Conservation (phyloP, 768 basidiomycete species). For the Basidioascus undulatus region DNA sequence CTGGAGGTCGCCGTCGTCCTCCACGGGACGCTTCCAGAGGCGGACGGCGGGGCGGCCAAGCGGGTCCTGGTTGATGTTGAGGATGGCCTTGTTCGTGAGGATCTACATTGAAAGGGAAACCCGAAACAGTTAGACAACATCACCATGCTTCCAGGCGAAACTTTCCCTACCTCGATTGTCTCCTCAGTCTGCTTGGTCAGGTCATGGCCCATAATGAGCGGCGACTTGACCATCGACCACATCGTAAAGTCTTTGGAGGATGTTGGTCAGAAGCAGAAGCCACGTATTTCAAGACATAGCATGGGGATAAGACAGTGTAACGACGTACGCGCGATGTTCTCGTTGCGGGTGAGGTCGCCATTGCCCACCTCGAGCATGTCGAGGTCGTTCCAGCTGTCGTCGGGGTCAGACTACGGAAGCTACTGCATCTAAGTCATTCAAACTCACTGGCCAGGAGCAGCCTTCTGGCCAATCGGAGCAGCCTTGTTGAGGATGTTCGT, state of each 20-base stretch:
- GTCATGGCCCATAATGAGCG: conserved; percentile 24
- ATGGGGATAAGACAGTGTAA: background rate
- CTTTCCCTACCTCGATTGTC: no score
- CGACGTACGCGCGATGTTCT: conserved; percentile 14
- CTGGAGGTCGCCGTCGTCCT: conserved; percentile 15
- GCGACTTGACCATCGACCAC: conserved; percentile 30
- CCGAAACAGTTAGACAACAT: background rate
- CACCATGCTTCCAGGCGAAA: no score
- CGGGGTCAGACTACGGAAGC: background rate
- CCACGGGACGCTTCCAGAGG: conserved; percentile 17
- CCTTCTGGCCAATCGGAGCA: conserved; percentile 2
- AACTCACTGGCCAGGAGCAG: background rate
- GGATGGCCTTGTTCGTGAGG: conserved; percentile 21
- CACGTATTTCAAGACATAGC: background rate
- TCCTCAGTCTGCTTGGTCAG: no score
- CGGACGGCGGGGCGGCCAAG: conserved; percentile 17
- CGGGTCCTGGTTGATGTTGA: conserved; percentile 20
- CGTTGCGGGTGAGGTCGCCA: conserved; percentile 21
- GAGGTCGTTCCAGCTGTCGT: conserved; percentile 2
- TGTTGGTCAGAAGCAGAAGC: background rate
- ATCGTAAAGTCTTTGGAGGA: conserved; percentile 25
- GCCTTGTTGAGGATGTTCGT: conserved; percentile 8
- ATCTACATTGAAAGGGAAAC: conserved; percentile 10
- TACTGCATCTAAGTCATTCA: background rate
- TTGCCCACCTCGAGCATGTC: conserved; percentile 16